These are phyloP conservation scores for Kwoniella sp. DNA, from an alignment of 768 basidiomycete species.

Conservation along the genomic window DNA sequence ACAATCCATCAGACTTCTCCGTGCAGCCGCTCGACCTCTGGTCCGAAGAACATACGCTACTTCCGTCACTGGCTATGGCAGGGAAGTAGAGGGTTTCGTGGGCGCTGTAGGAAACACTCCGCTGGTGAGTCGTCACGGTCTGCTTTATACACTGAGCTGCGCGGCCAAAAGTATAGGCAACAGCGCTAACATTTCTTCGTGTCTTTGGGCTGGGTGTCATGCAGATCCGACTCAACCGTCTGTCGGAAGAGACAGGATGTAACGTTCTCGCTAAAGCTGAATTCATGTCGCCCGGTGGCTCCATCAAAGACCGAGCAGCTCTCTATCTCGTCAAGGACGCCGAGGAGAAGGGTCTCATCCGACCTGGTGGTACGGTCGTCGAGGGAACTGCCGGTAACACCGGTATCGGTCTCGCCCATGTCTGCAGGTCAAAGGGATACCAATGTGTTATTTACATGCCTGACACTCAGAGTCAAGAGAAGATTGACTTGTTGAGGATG, in stretches of 20 bases:
- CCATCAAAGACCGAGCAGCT: constrained; percentile 96
- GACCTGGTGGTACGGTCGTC: constrained; percentile 92
- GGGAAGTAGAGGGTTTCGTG: constrained; percentile 68
- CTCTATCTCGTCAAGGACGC: constrained; percentile 83
- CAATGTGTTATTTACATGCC: constrained; percentile 99
- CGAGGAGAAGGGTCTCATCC: constrained; percentile 80
- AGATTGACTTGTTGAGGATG: constrained; percentile 96
- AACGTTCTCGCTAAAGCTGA: constrained; percentile 94
- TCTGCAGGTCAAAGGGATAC: constrained; percentile 89
- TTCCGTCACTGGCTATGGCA: constrained; percentile 40
- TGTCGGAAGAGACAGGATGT: constrained; percentile 80
- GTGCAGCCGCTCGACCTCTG: constrained; percentile 29
- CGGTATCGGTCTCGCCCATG: constrained; percentile 81
- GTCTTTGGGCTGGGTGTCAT: neutral
- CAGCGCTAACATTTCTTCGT: no score
- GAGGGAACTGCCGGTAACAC: constrained; percentile 99
- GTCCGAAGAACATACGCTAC: constrained; percentile 40
- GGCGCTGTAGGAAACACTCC: constrained; percentile 93
- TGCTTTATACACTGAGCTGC: no score
- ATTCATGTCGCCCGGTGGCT: constrained; percentile 97
- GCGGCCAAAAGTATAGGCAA: neutral
- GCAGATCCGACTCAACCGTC: constrained; percentile 77
- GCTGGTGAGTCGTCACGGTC: constrained; percentile 72
- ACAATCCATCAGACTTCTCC: constrained; percentile 10
- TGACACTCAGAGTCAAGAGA: constrained; percentile 93